Percentiles rank a stretch among this genome's conserved stretches.
phyloP scores from a whole-genome alignment of 2,329 filamentous ascomycete species.

The Remersonia thermophila region DNA sequence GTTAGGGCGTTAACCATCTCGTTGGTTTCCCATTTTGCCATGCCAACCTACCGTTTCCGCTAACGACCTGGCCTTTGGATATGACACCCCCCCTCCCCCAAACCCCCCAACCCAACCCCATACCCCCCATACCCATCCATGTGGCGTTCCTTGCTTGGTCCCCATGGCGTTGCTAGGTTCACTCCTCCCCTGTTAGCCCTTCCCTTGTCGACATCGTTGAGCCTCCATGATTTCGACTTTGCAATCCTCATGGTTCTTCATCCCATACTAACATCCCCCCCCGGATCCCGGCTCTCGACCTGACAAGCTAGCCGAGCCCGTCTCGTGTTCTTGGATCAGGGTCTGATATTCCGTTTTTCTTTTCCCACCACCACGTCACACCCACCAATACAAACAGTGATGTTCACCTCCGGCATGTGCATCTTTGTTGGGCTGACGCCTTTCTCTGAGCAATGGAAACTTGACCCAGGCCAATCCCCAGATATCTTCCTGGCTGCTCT shows the following conservation, averaged over 20 bases:
- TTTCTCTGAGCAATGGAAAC: conserved; percentile 25
- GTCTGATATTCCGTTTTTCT: conserved; percentile 16
- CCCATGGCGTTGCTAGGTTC: conserved; percentile 12
- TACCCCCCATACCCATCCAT: too few species aligned
- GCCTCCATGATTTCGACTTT: conserved; percentile 14
- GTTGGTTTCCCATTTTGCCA: too few species aligned
- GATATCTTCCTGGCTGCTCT: conserved; percentile 16
- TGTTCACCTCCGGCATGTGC: conserved; percentile 30
- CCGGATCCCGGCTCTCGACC: conserved; percentile 3
- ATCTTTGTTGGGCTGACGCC: conserved; percentile 18
- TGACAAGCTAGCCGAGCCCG: conserved; percentile 3
- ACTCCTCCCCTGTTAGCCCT: conserved; percentile 11
- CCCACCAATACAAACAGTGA: conserved; percentile 26
- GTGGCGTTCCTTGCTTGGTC: too few species aligned
- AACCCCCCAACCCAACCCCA: too few species aligned
- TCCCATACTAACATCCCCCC: conserved; percentile 12
- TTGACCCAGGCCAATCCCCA: conserved; percentile 19
- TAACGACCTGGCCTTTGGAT: conserved; percentile 7
- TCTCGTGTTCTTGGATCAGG: conserved; percentile 7
- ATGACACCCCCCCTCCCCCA: conserved; percentile 1
- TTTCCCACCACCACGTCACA: conserved; percentile 17
- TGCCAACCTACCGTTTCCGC: conserved; percentile 5
- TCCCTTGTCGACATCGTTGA: conserved; percentile 13
- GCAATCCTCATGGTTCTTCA: conserved; percentile 11
- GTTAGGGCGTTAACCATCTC: too few species aligned